Evolutionary conservation across 2,329 filamentous ascomycete species (phyloP).

Genomic region (Immersiporthe knoxdaviesiana): DNA sequence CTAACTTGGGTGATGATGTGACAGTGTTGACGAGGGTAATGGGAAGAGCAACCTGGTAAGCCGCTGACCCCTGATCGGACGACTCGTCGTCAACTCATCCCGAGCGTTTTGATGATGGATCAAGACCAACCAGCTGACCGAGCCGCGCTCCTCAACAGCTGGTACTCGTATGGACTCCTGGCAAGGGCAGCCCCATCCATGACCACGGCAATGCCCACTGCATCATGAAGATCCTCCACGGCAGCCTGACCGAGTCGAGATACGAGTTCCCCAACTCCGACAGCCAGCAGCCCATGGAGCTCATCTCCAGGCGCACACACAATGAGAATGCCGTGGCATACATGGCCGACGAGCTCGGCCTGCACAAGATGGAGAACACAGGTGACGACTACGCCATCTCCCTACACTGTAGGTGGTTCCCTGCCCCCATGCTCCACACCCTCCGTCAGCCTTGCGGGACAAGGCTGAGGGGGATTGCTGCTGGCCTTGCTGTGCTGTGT

Average conservation of each 20-base stretch:
- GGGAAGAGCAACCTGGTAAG: conserved; percentile 59
- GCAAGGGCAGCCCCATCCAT: conserved; percentile 82
- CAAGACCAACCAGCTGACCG: conserved; percentile 29
- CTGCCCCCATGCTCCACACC: conserved; percentile 32
- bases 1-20: neutral
- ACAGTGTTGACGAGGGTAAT: conserved; percentile 78
- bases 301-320: conserved; percentile 71
- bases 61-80: conserved; percentile 10
- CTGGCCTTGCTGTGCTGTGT: neutral
- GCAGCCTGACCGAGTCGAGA: conserved; percentile 77
- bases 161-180: conserved; percentile 86
- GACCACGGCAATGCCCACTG: conserved; percentile 90
- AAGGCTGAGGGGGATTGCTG: conserved; percentile 10
- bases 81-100: neutral
- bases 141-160: conserved; percentile 56
- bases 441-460: conserved; percentile 18
- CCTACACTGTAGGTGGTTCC: conserved; percentile 66
- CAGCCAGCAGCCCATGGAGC: conserved; percentile 57
- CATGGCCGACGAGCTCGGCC: conserved; percentile 87
- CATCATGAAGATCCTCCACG: conserved; percentile 86
- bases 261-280: conserved; percentile 70
- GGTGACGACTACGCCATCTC: conserved; percentile 80
- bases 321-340: conserved; percentile 78
- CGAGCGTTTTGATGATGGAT: neutral
- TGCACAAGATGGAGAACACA: conserved; percentile 81